Percentiles rank a stretch among this genome's conserved stretches.
Evolutionary conservation across 2,329 filamentous ascomycete species (phyloP).

Genomic region (Arthrinium phaeospermum): DNA sequence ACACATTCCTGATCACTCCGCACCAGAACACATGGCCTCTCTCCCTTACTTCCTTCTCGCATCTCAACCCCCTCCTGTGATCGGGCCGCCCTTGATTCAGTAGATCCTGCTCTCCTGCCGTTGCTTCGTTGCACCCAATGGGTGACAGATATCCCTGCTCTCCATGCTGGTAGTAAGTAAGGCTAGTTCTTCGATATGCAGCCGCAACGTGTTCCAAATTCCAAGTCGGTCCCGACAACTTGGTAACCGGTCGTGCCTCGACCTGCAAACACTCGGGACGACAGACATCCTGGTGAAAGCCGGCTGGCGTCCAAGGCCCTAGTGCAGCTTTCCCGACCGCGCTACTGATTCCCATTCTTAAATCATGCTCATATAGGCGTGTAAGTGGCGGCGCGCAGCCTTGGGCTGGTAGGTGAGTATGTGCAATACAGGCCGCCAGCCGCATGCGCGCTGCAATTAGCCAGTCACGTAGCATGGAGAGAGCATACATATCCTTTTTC

Average conservation of each 20-base stretch:
- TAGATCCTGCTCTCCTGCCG: neutral
- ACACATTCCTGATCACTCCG: neutral
- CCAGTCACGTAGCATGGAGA: neutral
- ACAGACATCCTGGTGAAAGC: neutral
- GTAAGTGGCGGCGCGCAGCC: neutral
- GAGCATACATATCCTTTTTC: neutral
- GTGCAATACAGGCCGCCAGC: neutral
- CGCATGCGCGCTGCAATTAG: neutral
- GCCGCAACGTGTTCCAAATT: constrained; percentile 3
- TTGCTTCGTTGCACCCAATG: neutral
- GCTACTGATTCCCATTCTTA: neutral
- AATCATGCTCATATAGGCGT: neutral
- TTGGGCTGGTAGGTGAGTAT: neutral
- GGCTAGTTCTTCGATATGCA: constrained; percentile 5
- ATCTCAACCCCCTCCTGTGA: neutral
- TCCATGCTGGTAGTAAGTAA: neutral
- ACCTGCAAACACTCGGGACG: constrained; percentile 10
- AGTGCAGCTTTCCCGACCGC: constrained; percentile 15
- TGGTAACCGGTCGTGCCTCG: neutral
- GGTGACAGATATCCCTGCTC: neutral
- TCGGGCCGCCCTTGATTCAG: neutral
- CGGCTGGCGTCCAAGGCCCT: neutral
- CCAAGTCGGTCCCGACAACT: constrained; percentile 12
- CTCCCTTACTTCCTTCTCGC: neutral
- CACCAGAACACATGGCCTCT: neutral